Evolutionary conservation across 2,329 filamentous ascomycete genomes (phyloP), one percentile per base, ranked within the genome.

Genomic region (Aspergillus ustus): DNA sequence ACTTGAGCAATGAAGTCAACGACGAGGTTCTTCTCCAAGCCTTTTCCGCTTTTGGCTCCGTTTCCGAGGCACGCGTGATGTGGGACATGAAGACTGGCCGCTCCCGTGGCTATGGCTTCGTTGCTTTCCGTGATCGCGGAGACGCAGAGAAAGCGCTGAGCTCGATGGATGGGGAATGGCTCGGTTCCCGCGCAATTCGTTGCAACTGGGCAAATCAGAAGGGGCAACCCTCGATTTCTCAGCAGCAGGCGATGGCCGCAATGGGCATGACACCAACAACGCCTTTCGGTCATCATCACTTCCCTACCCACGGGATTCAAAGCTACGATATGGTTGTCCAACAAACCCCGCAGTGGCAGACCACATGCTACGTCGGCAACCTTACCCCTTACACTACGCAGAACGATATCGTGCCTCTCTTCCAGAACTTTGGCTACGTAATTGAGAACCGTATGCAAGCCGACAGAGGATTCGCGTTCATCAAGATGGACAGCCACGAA

Each of bases 151-250:
- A 97, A 81, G 94, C 95, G 1, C 80, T 99, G 73, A 96, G 90
- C 81, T 93, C 93, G 65, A 99, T 99, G 95, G 95, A 99, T 73
- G 95, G 95, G 65, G 95, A 99, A 82, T 99, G 95, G 95, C 89
- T 99, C 55, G 95, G 95, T 58, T 98, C 95, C 71, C 91, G 95
- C 67, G 95, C 95, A 45, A 99, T 99, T 75, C 93, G 95, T 70
- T 98, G 94, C 86, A 99, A 99, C 84, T 99, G 95, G 95, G 95
- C 95, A 63, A 99, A 99, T 82, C 95, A 99, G 76, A 99, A 99
- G 84, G 95, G 95, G n/a, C 95, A 99, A 75, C 95, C 95, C 60
- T 98, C 95, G 2, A 97, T 98, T 78, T 93, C 93, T 52, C 94
- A 99, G 81, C 95, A 98, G 81, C 92, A 96, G 79, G 92, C 93